phyloP scores from a whole-genome alignment of 495 filamentous ascomycete species.

The Ascobolus immersus region DNA sequence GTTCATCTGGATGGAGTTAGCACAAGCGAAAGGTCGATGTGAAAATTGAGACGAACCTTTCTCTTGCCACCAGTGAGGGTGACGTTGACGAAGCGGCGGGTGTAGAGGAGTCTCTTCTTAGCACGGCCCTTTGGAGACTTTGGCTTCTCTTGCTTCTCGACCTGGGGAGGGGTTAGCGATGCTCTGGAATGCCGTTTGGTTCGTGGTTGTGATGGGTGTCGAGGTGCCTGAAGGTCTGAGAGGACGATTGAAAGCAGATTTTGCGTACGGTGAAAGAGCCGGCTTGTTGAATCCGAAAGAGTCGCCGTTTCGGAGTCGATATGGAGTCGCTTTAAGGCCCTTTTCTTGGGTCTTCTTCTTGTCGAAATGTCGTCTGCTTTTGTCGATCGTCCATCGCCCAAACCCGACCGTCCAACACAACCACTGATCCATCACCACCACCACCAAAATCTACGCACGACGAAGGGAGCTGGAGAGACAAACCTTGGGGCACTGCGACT shows the following conservation, averaged over 20 bases:
- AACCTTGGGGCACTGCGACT: constrained; percentile 80
- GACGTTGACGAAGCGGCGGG: constrained; percentile 97
- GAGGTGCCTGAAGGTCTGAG: no score
- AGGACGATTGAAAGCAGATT: no score
- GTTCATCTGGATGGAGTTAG: no score
- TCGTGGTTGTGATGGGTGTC: constrained; percentile 4
- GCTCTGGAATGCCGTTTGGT: constrained; percentile 7
- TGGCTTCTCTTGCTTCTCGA: constrained; percentile 76
- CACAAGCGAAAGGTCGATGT: no score
- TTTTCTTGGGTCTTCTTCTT: no score
- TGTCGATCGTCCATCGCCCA: no score
- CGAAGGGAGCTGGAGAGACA: constrained; percentile 10
- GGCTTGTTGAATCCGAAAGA: no score
- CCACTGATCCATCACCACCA: neutral
- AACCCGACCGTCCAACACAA: neutral
- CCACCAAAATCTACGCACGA: constrained; percentile 2
- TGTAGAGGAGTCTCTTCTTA: constrained; percentile 92
- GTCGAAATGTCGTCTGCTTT: no score
- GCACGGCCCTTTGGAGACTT: constrained; percentile 93
- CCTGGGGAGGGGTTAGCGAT: no score
- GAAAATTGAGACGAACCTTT: constrained; percentile 37
- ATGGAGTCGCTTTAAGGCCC: no score
- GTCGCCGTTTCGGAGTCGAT: no score
- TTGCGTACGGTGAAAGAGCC: no score
- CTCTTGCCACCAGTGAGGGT: constrained; percentile 97